Evolutionary conservation across 257 asterid genomes (phyloP).

Genomic region (Przewalskia tangutica): DNA sequence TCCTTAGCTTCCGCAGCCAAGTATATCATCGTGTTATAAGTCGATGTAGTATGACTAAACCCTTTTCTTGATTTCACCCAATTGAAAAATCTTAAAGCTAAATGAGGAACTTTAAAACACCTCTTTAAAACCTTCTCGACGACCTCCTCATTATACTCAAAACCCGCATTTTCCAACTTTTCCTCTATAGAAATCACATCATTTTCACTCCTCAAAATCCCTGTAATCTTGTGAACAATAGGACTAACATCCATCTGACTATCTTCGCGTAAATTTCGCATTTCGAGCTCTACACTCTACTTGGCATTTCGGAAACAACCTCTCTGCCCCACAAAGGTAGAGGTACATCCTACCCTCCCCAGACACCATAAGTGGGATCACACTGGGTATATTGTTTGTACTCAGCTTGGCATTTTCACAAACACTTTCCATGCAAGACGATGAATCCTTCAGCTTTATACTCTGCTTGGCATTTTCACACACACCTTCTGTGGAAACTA

Average conservation of each 20-base stretch:
- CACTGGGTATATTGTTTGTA: too few species aligned
- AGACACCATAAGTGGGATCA: too few species aligned
- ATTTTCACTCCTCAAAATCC: constrained; percentile 45
- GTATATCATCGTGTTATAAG: constrained; percentile 47
- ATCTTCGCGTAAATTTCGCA: constrained; percentile 1
- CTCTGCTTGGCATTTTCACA: constrained; percentile 49
- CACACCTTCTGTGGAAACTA: constrained; percentile 14
- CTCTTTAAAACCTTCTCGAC: constrained; percentile 72
- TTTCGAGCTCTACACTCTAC: constrained; percentile 9
- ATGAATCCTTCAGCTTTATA: not conserved
- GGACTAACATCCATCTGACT: constrained; percentile 35
- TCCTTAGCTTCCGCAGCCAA: constrained; percentile 58
- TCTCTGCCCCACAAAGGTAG: too few species aligned
- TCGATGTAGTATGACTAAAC: constrained; percentile 44
- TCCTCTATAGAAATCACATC: constrained; percentile 43
- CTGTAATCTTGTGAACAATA: constrained; percentile 53
- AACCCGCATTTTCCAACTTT: constrained; percentile 35
- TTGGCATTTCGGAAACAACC: constrained; percentile 23
- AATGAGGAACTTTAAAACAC: constrained; percentile 69
- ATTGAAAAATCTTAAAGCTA: constrained; percentile 66
- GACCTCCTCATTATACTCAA: constrained; percentile 38
- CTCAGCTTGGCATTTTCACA: constrained; percentile 47
- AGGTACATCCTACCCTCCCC: too few species aligned
- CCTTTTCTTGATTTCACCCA: constrained; percentile 50
- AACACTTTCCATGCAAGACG: constrained; percentile 16